phyloP scores from a whole-genome alignment of 345 rosid genomes.

The Barbarea vulgaris region DNA sequence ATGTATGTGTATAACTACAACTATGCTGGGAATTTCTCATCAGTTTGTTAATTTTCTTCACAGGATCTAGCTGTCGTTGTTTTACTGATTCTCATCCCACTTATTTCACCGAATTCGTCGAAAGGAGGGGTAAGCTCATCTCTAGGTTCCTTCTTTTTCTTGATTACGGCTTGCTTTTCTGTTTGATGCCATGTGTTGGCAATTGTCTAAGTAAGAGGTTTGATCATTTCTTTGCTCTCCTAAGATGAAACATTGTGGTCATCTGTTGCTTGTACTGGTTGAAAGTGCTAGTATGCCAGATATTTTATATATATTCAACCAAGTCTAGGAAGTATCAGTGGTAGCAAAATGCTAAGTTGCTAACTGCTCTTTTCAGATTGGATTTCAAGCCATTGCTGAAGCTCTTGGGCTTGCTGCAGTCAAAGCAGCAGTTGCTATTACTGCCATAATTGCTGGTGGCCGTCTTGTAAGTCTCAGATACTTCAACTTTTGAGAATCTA shows the following conservation, averaged over 20 bases:
- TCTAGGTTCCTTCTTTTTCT: slow-evolving; percentile 16
- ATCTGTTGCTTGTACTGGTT: background rate
- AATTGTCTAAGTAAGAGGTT: slow-evolving; percentile 17
- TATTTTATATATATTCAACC: slow-evolving; percentile 2
- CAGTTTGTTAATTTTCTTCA: slow-evolving; percentile 23
- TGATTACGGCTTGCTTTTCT: slow-evolving; percentile 23
- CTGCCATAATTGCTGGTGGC: slow-evolving; percentile 97
- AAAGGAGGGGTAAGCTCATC: slow-evolving; percentile 93
- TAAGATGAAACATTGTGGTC: slow-evolving; percentile 7
- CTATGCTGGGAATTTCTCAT: slow-evolving; percentile 30
- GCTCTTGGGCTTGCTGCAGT: slow-evolving; percentile 99
- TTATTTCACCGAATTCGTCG: slow-evolving; percentile 94
- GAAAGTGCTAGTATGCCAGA: background rate
- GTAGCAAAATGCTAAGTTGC: slow-evolving; percentile 20
- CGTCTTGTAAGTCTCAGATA: slow-evolving; percentile 69
- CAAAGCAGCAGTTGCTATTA: slow-evolving; percentile 90
- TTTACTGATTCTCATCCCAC: slow-evolving; percentile 95
- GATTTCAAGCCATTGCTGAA: slow-evolving; percentile 96
- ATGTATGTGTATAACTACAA: slow-evolving; percentile 7
- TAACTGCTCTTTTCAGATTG: slow-evolving; percentile 64
- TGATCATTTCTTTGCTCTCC: background rate
- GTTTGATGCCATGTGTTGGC: background rate
- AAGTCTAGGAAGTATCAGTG: slow-evolving; percentile 17
- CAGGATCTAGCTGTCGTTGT: slow-evolving; percentile 99
- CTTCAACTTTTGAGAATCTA: background rate